Percentiles rank a stretch among this genome's conserved stretches.
Conservation (phyloP, 495 filamentous ascomycete species). For the Penicillium malachiteum region DNA sequence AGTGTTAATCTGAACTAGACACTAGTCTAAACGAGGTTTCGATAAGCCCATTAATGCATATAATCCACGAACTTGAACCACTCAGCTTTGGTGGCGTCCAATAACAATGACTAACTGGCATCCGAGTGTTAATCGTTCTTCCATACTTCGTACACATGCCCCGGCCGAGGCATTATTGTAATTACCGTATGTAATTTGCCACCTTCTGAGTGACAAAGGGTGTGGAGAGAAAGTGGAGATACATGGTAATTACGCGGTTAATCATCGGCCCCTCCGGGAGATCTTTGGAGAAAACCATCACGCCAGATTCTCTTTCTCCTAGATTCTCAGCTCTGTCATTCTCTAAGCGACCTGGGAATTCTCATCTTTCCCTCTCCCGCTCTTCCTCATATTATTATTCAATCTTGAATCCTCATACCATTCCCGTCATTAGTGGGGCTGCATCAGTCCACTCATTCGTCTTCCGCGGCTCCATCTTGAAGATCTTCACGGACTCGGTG, state of each 20-base stretch:
- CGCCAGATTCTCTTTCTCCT: background rate
- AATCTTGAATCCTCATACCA: background rate
- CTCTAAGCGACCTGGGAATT: constrained; percentile 1
- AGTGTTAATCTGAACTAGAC: too few species aligned
- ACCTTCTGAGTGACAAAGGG: background rate
- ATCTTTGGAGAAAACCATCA: background rate
- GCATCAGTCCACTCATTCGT: background rate
- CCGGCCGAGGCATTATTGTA: constrained; percentile 2
- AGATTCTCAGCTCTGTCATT: background rate
- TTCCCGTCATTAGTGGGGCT: background rate
- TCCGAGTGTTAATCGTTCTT: background rate
- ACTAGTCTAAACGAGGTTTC: too few species aligned
- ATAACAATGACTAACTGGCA: background rate
- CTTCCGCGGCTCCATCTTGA: background rate
- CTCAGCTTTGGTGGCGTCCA: background rate
- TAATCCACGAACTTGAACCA: background rate
- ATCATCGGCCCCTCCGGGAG: constrained; percentile 1
- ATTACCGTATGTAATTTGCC: constrained; percentile 1
- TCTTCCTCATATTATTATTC: background rate
- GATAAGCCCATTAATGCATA: too few species aligned
- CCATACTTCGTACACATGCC: background rate
- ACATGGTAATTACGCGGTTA: constrained; percentile 5
- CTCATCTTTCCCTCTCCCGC: background rate
- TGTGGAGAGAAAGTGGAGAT: constrained; percentile 3
- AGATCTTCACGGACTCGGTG: background rate